Evolutionary conservation across 805 yeast genomes (phyloP), one percentile per base, ranked within the genome.

Genomic region (Soucietia sequanensis): DNA sequence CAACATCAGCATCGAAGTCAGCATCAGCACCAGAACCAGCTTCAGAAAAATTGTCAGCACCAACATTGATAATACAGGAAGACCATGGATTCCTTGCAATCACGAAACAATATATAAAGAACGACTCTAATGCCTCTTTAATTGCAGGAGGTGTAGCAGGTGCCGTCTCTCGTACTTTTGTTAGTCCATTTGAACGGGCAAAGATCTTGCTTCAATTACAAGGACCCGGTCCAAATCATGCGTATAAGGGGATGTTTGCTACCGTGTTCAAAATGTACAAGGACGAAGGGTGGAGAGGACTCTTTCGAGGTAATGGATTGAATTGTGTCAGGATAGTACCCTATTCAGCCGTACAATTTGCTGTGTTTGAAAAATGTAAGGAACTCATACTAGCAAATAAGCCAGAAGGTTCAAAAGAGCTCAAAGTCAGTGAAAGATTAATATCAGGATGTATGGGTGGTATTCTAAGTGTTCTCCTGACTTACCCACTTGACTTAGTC

Each of bases 181-280:
- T 90, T 5, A 86, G 96, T 9, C 99, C 99, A 1, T 80, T 91
- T 60, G 99, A 91, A 58, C 70, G 99, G 47, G 95, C 93, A 47
- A 91, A 91, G 61, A 93, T 93, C 43, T 61, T 91, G 17, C 78
- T 89, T 48, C 99, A 91, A 61, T 80, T 93, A 23, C 97, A 91
- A 60, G 93, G 85, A 8, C 69, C 69, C 11, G 72, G 68, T 18
- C 67, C 75, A 1, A 73, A 62, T 27, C 70, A 54, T 39, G 72
- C 60, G 39, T 73, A 76, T 32, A 62, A 69, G n/a, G 96, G 97
- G 2, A 76, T 89, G 53, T 68, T 81, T 38, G 72, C 81, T 5
- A 87, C 96, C 0, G 78, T 93, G 9, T 54, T 63, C 41, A 80
- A 83, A 44, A 85, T 91, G 74, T 90, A 88, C 73, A 64, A 62